Evolutionary conservation across 768 basidiomycete genomes (phyloP).

Genomic region (Multifurca ochricompacta): DNA sequence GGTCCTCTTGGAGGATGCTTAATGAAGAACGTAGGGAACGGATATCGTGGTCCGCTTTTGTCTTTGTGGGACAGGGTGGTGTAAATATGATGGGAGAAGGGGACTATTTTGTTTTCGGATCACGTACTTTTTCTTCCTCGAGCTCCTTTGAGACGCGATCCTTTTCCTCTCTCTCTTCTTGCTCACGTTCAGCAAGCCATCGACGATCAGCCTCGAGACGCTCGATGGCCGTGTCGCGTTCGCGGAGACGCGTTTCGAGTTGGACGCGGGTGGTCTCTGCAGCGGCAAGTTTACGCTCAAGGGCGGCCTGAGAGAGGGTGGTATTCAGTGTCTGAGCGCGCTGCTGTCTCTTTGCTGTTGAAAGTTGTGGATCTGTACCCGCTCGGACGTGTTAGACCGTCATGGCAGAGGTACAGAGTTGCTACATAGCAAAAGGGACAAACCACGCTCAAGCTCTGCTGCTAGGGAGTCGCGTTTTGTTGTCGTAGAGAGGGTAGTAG

Average conservation of each 20-base stretch:
- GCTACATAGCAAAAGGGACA: slow-evolving; percentile 11
- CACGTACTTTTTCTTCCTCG: slow-evolving; percentile 54
- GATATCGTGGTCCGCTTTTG: slow-evolving; percentile 43
- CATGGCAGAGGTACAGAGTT: no score
- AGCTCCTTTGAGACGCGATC: slow-evolving; percentile 44
- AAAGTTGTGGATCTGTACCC: slow-evolving; percentile 52
- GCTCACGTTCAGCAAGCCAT: slow-evolving; percentile 61
- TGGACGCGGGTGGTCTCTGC: slow-evolving; percentile 56
- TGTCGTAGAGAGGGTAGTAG: slow-evolving; percentile 27
- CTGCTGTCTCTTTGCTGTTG: slow-evolving; percentile 60
- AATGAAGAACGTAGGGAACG: slow-evolving; percentile 44
- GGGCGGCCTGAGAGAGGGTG: slow-evolving; percentile 49
- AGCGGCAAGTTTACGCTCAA: slow-evolving; percentile 62
- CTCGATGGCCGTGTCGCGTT: slow-evolving; percentile 55
- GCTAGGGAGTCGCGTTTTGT: slow-evolving; percentile 58
- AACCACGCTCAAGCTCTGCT: slow-evolving; percentile 62
- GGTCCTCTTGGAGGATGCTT: slow-evolving; percentile 45
- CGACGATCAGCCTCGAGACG: slow-evolving; percentile 62
- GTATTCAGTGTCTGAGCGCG: slow-evolving; percentile 56
- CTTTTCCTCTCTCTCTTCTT: slow-evolving; percentile 60
- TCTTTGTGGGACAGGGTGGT: slow-evolving; percentile 27
- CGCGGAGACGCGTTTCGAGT: slow-evolving; percentile 58
- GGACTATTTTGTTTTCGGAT: no score
- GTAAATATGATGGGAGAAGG: neutral
- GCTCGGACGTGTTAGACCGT: neutral